phyloP scores from a whole-genome alignment of 2,329 filamentous ascomycete genomes.

The Fusarium sp. region DNA sequence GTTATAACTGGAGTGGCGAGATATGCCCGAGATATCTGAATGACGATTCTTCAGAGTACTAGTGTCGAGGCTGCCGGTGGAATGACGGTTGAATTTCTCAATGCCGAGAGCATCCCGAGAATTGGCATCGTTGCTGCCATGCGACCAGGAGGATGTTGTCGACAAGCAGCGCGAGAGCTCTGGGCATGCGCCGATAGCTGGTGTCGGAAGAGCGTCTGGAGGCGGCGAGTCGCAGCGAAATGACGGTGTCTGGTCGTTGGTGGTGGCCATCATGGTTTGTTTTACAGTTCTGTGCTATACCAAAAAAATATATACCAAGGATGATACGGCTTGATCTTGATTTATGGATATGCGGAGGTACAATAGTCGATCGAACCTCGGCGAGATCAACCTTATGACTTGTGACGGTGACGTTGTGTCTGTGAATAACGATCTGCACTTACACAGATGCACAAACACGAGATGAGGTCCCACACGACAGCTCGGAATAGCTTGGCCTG shows the following conservation, averaged over 20 bases:
- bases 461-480: slow-evolving; percentile 38
- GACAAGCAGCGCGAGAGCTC: slow-evolving; percentile 74
- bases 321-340: slow-evolving; percentile 11
- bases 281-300: slow-evolving; percentile 1
- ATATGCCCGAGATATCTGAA: slow-evolving; percentile 57
- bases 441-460: slow-evolving; percentile 39
- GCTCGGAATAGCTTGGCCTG: slow-evolving; percentile 27
- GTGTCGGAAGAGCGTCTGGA: slow-evolving; percentile 71
- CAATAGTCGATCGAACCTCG: slow-evolving; percentile 9
- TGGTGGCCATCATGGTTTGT: slow-evolving; percentile 50
- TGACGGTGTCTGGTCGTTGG: slow-evolving; percentile 49
- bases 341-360: slow-evolving; percentile 14
- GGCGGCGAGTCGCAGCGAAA: slow-evolving; percentile 72
- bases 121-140: slow-evolving; percentile 62
- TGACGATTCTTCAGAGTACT: slow-evolving; percentile 63
- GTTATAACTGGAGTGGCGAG: slow-evolving; percentile 60
- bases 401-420: slow-evolving; percentile 32
- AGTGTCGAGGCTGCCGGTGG: slow-evolving; percentile 70
- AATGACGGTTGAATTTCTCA: slow-evolving; percentile 69
- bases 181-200: slow-evolving; percentile 70
- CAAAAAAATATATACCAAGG: slow-evolving; percentile 1
- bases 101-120: slow-evolving; percentile 69
- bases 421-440: slow-evolving; percentile 40
- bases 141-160: slow-evolving; percentile 69
- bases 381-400: slow-evolving; percentile 21